Conservation (phyloP, 1,284 basidiomycete genomes). For the Naganishia albida region DNA sequence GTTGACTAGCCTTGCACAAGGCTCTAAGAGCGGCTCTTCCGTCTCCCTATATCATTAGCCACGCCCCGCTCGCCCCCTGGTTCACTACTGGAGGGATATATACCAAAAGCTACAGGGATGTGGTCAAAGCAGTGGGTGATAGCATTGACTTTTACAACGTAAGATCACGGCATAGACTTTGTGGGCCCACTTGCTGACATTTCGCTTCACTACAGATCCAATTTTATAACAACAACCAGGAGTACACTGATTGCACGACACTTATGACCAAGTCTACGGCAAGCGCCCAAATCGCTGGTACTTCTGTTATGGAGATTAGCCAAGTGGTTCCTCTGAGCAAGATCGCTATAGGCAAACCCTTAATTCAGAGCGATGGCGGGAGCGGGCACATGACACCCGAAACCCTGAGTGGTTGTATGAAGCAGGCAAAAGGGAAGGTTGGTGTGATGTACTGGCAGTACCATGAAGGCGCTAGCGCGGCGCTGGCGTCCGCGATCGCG, state of each 20-base stretch:
- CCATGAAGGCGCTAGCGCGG: slow-evolving; percentile 4
- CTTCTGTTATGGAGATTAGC: slow-evolving; percentile 47
- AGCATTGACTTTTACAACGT: slow-evolving; percentile 44
- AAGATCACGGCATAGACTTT: neutral
- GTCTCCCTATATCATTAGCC: slow-evolving; percentile 49
- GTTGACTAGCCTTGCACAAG: slow-evolving; percentile 42
- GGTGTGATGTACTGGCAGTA: slow-evolving; percentile 56
- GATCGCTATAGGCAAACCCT: slow-evolving; percentile 53
- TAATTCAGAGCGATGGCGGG: slow-evolving; percentile 31
- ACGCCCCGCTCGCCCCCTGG: slow-evolving; percentile 47
- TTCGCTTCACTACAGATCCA: slow-evolving; percentile 40
- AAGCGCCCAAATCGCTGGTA: slow-evolving; percentile 31
- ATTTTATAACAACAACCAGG: slow-evolving; percentile 53
- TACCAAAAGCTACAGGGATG: slow-evolving; percentile 44
- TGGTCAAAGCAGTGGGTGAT: slow-evolving; percentile 43
- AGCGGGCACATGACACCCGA: slow-evolving; percentile 42
- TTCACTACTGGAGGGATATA: slow-evolving; percentile 42
- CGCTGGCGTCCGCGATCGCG: neutral
- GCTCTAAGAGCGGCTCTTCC: slow-evolving; percentile 48
- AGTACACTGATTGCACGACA: slow-evolving; percentile 41
- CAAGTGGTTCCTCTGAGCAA: slow-evolving; percentile 48
- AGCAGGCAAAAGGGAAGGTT: slow-evolving; percentile 46
- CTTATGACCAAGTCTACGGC: too few species aligned
- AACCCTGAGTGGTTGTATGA: slow-evolving; percentile 40
- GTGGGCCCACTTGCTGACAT: neutral